These are phyloP conservation scores for Flagelloscypha sp. DNA, from an alignment of 768 basidiomycete species.

Conservation along the genomic window DNA sequence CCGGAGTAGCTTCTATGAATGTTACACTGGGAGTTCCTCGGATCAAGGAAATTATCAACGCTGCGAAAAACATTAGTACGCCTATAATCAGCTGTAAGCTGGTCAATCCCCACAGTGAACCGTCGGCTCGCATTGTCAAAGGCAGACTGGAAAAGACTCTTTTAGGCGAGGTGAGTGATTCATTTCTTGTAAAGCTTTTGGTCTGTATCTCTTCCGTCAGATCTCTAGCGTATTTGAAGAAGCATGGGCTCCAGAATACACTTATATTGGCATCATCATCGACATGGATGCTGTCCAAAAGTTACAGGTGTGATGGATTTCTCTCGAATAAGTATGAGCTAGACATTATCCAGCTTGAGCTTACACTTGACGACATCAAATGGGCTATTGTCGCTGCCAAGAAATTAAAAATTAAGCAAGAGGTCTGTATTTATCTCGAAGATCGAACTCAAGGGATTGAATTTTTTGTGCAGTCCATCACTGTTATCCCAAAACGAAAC, in stretches of 20 bases:
- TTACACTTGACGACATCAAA: slow-evolving; percentile 88
- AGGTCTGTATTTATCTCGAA: slow-evolving; percentile 32
- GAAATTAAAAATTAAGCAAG: slow-evolving; percentile 89
- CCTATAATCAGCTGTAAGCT: slow-evolving; percentile 98
- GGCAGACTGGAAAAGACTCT: slow-evolving; percentile 92
- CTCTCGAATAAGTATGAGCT: background rate
- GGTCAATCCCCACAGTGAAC: slow-evolving; percentile 75
- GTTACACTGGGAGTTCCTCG: slow-evolving; percentile 99
- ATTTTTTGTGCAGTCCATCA: slow-evolving; percentile 50
- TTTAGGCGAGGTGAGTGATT: slow-evolving; percentile 71
- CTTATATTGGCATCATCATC: slow-evolving; percentile 88
- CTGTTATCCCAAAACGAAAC: slow-evolving; percentile 63
- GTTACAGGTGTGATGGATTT: slow-evolving; percentile 53
- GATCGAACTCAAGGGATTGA: slow-evolving; percentile 1
- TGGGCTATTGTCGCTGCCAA: slow-evolving; percentile 81
- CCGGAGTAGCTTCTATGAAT: slow-evolving; percentile 99
- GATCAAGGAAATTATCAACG: slow-evolving; percentile 99
- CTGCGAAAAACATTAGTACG: slow-evolving; percentile 93
- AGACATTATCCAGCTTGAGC: slow-evolving; percentile 57
- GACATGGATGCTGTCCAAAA: slow-evolving; percentile 83
- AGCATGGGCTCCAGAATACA: slow-evolving; percentile 89
- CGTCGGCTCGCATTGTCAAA: slow-evolving; percentile 97
- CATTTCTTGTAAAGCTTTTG: background rate
- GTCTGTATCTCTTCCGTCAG: slow-evolving; percentile 29
- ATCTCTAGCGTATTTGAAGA: slow-evolving; percentile 90